A percentile compares a stretch with the other conserved stretches of the same genome.
phyloP scores from a whole-genome alignment of 2,329 filamentous ascomycete species.

The Aaosphaeria arxii region DNA sequence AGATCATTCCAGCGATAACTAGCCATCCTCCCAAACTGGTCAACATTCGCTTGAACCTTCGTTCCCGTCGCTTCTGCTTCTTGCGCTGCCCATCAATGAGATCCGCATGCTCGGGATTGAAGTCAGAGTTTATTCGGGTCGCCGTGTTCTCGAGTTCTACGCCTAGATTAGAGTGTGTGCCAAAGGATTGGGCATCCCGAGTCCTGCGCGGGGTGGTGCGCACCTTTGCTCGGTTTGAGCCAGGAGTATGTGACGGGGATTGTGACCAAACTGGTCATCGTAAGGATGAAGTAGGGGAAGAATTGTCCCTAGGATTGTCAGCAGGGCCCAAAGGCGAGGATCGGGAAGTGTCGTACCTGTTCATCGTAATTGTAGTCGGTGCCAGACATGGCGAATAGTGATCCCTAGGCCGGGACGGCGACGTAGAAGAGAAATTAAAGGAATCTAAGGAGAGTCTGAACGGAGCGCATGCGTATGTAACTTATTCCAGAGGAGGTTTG shows the following conservation, averaged over 20 bases:
- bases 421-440: background rate
- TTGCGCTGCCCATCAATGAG: constrained; percentile 78
- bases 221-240: constrained; percentile 71
- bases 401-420: constrained; percentile 11
- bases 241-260: constrained; percentile 87
- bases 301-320: constrained; percentile 70
- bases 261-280: constrained; percentile 81
- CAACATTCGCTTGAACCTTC: constrained; percentile 79
- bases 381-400: constrained; percentile 31
- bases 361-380: constrained; percentile 99
- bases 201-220: constrained; percentile 12
- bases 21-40: constrained; percentile 76
- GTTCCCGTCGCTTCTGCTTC: constrained; percentile 85
- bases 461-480: background rate
- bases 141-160: constrained; percentile 73
- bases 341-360: constrained; percentile 54
- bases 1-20: constrained; percentile 85
- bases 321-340: constrained; percentile 4
- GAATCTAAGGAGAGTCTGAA: background rate
- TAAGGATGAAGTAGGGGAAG: constrained; percentile 98
- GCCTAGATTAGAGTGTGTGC: constrained; percentile 9
- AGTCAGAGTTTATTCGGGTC: constrained; percentile 77
- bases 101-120: constrained; percentile 76
- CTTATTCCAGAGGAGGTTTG: background rate
- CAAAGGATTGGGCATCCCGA: background rate